Base-by-base conservation (phyloP, 2,329 filamentous ascomycete species). In the Ophiostoma montium region DNA sequence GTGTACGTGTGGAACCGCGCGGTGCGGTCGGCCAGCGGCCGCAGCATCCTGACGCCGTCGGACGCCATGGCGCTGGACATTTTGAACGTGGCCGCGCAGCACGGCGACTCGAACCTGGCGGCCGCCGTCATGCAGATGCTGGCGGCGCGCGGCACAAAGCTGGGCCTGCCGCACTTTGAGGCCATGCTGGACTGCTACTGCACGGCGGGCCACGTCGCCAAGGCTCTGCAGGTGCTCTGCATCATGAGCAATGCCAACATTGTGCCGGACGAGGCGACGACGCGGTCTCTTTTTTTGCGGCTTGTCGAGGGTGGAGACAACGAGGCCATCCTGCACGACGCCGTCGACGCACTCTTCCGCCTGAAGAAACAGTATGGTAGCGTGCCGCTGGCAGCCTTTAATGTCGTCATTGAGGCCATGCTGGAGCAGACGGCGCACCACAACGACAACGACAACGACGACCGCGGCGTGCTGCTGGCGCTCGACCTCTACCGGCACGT, bases 141-240 rank as follows among this genome's bases (percentile, higher is more conserved):
- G 16, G 71, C 74, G 5, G 68, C 73, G 9, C 72, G 78, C 21
- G 71, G 71, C 13, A 72, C 74, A 1, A 70, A 73, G 36, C 69
- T 88, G 35, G 68, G 72, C 9, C 64, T 74, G 6, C 72, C 83
- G 53, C 86, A 95, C 60, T 94, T 92, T 63, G 87, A 94, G 62
- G 74, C 82, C 27, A 71, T 95, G 27, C 68, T 89, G 7, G 79
- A 86, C 50, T 75, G 83, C 4, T 86, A 94, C 59, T 69, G 78
- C 11, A 66, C 68, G 3, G 59, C 62, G 3, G 69, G 71, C 2
- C 78, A 92, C 54, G 59, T 90, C 8, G 64, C 67, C 21, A 76
- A 78, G 23, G 83, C 84, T 0, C 70, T 95, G 33, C 74, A 76
- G 36, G 72, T 84, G 1, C 69, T 95, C 15, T 77, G 76, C 55